Evolutionary conservation across 2,329 filamentous ascomycete genomes (phyloP).

Genomic region (Ophiosphaerella herpotricha): DNA sequence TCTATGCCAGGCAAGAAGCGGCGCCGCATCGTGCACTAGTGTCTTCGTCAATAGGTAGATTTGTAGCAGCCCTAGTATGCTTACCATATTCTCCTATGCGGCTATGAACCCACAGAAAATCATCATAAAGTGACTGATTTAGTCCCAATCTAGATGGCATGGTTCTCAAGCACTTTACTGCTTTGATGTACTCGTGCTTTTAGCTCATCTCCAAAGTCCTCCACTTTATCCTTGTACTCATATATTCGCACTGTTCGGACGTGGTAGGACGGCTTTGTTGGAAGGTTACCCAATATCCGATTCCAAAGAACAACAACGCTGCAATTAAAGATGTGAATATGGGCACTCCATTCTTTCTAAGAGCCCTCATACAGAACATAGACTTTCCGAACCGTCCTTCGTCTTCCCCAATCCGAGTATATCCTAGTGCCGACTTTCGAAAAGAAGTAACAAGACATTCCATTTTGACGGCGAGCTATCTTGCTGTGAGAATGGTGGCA

Average conservation of each 20-base stretch:
- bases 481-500: background rate
- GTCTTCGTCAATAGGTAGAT: background rate
- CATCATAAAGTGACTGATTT: slow-evolving; percentile 35
- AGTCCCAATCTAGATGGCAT: slow-evolving; percentile 25
- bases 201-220: slow-evolving; percentile 2
- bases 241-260: background rate
- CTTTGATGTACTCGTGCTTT: slow-evolving; percentile 26
- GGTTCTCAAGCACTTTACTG: slow-evolving; percentile 35
- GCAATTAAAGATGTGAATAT: background rate
- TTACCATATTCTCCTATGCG: slow-evolving; percentile 6
- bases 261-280: background rate
- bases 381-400: background rate
- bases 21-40: slow-evolving; percentile 35
- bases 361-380: background rate
- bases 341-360: background rate
- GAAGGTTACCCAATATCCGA: background rate
- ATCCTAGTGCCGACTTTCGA: background rate
- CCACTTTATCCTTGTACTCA: slow-evolving; percentile 3
- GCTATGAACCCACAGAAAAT: slow-evolving; percentile 39
- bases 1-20: slow-evolving; percentile 46
- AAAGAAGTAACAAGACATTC: background rate
- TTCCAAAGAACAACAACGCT: background rate
- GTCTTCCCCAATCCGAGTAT: background rate
- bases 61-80: background rate
- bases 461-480: background rate